Percentiles rank a stretch among this genome's conserved stretches.
These are phyloP conservation scores for Ustilago curta DNA, from an alignment of 1,284 basidiomycete genomes.

Conservation along the genomic window DNA sequence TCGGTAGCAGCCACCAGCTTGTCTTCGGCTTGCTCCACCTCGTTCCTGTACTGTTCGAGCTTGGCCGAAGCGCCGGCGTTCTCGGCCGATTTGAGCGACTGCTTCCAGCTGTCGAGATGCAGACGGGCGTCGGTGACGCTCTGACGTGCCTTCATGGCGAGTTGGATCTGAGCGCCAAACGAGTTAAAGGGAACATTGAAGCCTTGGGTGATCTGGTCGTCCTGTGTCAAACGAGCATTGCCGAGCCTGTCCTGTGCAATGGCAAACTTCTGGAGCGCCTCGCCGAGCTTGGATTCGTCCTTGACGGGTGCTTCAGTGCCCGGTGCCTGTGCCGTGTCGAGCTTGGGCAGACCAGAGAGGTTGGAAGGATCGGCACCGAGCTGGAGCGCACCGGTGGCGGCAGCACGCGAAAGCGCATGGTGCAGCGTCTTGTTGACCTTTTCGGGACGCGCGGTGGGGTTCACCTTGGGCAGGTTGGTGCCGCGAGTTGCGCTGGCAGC, in stretches of 20 bases:
- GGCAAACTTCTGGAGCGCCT: conserved; percentile 82
- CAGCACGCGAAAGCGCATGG: conserved; percentile 88
- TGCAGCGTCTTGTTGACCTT: conserved; percentile 84
- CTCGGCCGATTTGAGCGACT: conserved; percentile 63
- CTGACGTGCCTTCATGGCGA: conserved; percentile 66
- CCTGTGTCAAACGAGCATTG: conserved; percentile 85
- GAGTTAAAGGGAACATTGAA: conserved; percentile 86
- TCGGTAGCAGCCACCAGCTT: conserved; percentile 93
- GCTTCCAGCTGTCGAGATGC: conserved; percentile 67
- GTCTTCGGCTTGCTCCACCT: conserved; percentile 69
- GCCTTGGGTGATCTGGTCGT: conserved; percentile 78
- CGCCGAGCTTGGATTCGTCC: conserved; percentile 71
- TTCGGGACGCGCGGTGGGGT: conserved; percentile 73
- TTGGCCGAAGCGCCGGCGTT: conserved; percentile 48
- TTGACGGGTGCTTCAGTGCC: conserved; percentile 30
- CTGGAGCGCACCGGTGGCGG: conserved; percentile 77
- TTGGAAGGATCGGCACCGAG: conserved; percentile 69
- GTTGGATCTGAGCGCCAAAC: conserved; percentile 66
- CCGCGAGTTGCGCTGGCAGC: conserved; percentile 85
- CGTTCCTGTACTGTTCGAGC: conserved; percentile 56
- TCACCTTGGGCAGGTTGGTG: conserved; percentile 74
- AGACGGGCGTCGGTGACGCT: conserved; percentile 65
- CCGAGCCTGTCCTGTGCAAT: conserved; percentile 88
- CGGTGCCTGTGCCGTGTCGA: conserved; percentile 39
- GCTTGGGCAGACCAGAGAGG: conserved; percentile 52